phyloP scores from a whole-genome alignment of 2,329 filamentous ascomycete species.

The Samsoniella hepiali region DNA sequence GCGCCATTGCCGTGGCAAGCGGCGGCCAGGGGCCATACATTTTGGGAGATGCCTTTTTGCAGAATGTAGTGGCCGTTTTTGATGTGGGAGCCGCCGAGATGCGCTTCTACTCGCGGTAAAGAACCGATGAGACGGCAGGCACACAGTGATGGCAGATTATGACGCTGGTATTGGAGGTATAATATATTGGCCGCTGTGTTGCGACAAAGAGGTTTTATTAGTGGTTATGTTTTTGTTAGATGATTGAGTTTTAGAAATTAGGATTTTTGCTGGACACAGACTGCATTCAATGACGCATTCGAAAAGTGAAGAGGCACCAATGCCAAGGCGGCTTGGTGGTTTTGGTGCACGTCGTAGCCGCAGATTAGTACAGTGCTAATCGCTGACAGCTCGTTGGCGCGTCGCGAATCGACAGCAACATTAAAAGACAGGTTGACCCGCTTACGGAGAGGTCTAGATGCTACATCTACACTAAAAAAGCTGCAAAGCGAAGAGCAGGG shows the following conservation, averaged over 20 bases:
- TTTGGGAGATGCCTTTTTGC: conserved; percentile 48
- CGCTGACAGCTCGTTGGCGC: conserved; percentile 2
- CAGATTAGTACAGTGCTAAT: background rate
- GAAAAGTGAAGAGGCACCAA: background rate
- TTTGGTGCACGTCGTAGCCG: background rate
- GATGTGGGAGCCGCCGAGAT: conserved; percentile 46
- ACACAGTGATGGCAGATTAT: conserved; percentile 11
- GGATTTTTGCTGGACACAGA: background rate
- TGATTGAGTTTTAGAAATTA: conserved; percentile 15
- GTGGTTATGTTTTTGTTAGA: conserved; percentile 19
- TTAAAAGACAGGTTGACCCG: conserved; percentile 10
- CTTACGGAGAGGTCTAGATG: conserved; percentile 1
- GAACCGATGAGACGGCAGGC: background rate
- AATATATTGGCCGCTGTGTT: conserved; percentile 18
- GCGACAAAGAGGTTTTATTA: conserved; percentile 15
- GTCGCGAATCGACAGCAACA: background rate
- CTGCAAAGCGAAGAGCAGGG: background rate
- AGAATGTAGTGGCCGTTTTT: conserved; percentile 49
- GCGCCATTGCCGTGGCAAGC: conserved; percentile 45
- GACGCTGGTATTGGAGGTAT: conserved; percentile 15
- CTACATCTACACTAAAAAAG: conserved; percentile 8
- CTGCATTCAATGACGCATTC: background rate
- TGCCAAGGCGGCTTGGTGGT: background rate
- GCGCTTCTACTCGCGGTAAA: conserved; percentile 36
- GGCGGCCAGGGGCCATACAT: conserved; percentile 47